phyloP scores from a whole-genome alignment of 108 stramenopile genomes.

The Cylindrotheca closterium region DNA sequence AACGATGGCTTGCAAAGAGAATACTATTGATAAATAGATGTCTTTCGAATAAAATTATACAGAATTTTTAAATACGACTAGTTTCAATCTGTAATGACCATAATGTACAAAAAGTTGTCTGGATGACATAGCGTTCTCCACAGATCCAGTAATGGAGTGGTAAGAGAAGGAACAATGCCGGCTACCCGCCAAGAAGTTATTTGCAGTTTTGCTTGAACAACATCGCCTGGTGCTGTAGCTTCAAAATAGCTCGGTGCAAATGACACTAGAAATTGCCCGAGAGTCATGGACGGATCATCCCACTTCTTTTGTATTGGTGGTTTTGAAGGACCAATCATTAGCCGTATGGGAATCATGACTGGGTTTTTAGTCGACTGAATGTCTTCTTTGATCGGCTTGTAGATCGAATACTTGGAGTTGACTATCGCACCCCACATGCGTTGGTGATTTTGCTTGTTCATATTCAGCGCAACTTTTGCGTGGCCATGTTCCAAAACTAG shows the following conservation, averaged over 20 bases:
- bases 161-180: conserved; percentile 59
- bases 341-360: conserved; percentile 62
- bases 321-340: conserved; percentile 46
- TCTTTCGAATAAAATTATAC: too few species aligned
- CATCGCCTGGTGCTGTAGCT: neutral
- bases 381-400: conserved; percentile 32
- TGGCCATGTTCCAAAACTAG: conserved; percentile 67
- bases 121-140: conserved; percentile 73
- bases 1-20: too few species aligned
- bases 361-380: conserved; percentile 13
- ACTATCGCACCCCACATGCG: conserved; percentile 70
- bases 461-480: conserved; percentile 61
- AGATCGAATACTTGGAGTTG: conserved; percentile 35
- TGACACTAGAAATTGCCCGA: conserved; percentile 49
- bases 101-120: conserved; percentile 77
- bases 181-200: conserved; percentile 47
- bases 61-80: too few species aligned
- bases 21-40: too few species aligned
- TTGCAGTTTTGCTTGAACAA: conserved; percentile 2
- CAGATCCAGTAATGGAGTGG: conserved; percentile 46
- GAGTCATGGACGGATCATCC: conserved; percentile 19
- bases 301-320: conserved; percentile 56
- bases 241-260: conserved; percentile 51
- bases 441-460: conserved; percentile 64
- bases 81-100: neutral